A percentile compares a stretch with the other conserved stretches of the same genome.
Conservation (phyloP, 495 filamentous ascomycete genomes). For the Penicillium samsonianum region DNA sequence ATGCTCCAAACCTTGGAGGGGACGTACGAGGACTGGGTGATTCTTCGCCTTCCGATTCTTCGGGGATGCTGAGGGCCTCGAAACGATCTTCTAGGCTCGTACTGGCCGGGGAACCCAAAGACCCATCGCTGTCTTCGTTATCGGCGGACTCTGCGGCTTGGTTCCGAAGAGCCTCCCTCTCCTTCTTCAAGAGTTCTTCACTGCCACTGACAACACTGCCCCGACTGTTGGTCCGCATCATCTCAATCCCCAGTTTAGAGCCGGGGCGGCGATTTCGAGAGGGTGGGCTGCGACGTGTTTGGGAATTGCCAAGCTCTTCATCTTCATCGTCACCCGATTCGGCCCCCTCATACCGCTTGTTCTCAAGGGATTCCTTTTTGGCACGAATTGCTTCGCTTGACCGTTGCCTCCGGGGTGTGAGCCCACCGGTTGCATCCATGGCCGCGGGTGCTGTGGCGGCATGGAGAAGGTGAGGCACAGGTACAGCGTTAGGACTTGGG, state of each 20-base stretch:
- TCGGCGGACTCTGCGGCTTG: conserved; percentile 27
- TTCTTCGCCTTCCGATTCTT: conserved; percentile 39
- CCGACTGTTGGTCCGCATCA: conserved; percentile 93
- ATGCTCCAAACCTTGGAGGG: conserved; percentile 15
- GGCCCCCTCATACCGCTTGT: conserved; percentile 70
- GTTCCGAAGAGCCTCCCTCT: conserved; percentile 37
- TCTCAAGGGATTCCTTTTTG: conserved; percentile 75
- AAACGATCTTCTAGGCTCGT: conserved; percentile 38
- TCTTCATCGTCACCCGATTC: conserved; percentile 94
- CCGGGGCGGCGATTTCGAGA: conserved; percentile 52
- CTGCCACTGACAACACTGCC: conserved; percentile 71
- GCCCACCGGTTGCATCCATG: conserved; percentile 50
- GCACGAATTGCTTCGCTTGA: conserved; percentile 78
- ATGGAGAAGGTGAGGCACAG: conserved; percentile 57
- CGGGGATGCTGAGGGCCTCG: conserved; percentile 42
- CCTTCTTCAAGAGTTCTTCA: conserved; percentile 45
- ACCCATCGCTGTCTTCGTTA: conserved; percentile 27
- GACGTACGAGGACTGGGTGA: conserved; percentile 30
- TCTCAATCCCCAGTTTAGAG: conserved; percentile 87
- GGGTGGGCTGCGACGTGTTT: conserved; percentile 60
- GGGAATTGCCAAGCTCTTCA: conserved; percentile 72
- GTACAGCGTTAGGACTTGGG: conserved; percentile 35
- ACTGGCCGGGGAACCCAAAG: conserved; percentile 29
- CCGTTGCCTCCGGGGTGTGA: conserved; percentile 62
- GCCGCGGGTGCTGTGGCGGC: conserved; percentile 68